Base-by-base conservation (phyloP, 805 yeast genomes). In the Yamadazyma phyllophila region DNA sequence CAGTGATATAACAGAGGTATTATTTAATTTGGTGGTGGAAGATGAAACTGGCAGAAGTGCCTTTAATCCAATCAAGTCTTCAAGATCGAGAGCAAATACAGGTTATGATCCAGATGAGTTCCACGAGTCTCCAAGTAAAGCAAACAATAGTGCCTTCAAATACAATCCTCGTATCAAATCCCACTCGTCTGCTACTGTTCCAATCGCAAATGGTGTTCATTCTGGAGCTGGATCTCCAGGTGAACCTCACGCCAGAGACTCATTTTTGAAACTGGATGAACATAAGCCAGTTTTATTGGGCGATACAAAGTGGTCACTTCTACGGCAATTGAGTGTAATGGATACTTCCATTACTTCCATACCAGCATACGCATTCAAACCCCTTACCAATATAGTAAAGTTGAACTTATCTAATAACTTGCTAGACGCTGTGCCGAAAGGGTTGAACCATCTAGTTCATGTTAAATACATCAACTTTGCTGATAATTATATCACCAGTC, bases 331-430 rank as follows among this genome's bases (percentile, higher is more conserved):
- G 39, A 68, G 72, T 4, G 60, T 72, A 9, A 54, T 70, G 1
- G 73, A 70, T 30, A 63, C 76, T 30, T 67, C 73, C 17, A 69
- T 72, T 24, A 57, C 65, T 3, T 49, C 61, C 12, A 65, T 71
- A 17, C 69, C 71, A 5, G 40, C 63, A 13, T 62, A 54, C 41
- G 63, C 65, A 24, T 69, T 72, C 56, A 65, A 65, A 45, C 76
- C 79, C 2, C 56, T 74, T 20, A 29, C 49, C 15, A 70, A 68
- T 44, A 52, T 72, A 29, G 75, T 72, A 16, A 72, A 71, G 43
- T 67, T 82, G 41, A 85, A 83, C 54, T 60, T 82, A 27, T 81
- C 87, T 2, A 69, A 73, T 47, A 82, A 82, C 53, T 59, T 70
- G 33, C 62, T 82, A 26, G 71, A 70, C 17, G 60, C 62, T 7